Base-by-base conservation (phyloP, 805 yeast genomes). In the Barnettozyma sucrosica region DNA sequence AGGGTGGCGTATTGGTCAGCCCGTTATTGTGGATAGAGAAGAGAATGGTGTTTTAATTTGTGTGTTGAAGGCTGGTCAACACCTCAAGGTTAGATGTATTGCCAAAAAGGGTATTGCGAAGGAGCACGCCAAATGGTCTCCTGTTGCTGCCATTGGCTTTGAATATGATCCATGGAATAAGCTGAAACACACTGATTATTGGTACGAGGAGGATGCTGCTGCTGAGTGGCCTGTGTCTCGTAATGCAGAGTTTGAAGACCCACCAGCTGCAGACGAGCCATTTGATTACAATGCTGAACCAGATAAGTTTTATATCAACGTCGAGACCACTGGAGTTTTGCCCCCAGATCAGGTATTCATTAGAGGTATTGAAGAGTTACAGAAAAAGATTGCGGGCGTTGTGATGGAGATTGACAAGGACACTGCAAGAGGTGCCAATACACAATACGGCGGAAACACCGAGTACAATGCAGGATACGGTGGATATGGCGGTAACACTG, bases 101-200 rank as follows among this genome's bases (percentile, higher is more conserved):
- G 99, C 99, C 47, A 93, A 93, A 68, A 93, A 93, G 71, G 99
- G 98, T 39, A 89, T 89, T 50, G 87, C 96, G 43, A 90, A 90
- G 65, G 99, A 93, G 65, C 99, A 93, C 64, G 97, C 99, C 43
- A 93, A 93, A 63, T 93, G 99, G 99, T 83, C 93, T 7, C 97
- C 99, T 11, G 85, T 95, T 55, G 78, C 97, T 0, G 98, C 98
- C 20, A 79, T 92, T 47, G 97, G 95, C 18, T 92, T 92, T 60
- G 99, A 92, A 66, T 92, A 92, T 63, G 99, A 92, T 62, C 99
- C 99, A n/a, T 92, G 96, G 95, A 93, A 93, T 69, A 93, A 92
- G 68, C 75, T 93, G 59, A 84, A 86, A 63, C 99, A 93, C 65
- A 93, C 99, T 0, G 96, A 89, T 58, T 87, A 79, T 63, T 93